These are phyloP conservation scores for Thelephora terrestris DNA, from an alignment of 1,284 basidiomycete genomes.

Conservation along the genomic window DNA sequence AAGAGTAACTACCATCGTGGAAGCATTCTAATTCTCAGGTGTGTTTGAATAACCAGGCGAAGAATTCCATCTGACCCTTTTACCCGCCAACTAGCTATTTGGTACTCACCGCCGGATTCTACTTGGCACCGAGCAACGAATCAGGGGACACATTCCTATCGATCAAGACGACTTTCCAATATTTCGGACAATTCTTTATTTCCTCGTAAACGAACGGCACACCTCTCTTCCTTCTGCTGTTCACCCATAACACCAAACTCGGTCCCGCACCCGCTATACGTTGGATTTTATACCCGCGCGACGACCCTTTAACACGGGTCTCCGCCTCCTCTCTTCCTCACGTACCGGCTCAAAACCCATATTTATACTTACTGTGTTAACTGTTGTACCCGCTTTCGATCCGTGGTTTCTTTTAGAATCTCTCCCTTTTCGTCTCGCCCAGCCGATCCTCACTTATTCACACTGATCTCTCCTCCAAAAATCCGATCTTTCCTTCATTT, in stretches of 20 bases:
- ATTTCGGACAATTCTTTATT: background rate
- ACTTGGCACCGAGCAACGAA: slow-evolving; percentile 45
- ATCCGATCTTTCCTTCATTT: too few species aligned
- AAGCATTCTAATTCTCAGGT: slow-evolving; percentile 87
- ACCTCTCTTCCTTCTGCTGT: background rate
- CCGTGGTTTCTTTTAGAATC: background rate
- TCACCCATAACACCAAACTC: background rate
- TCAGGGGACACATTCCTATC: background rate
- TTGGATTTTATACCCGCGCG: too few species aligned
- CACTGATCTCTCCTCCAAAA: too few species aligned
- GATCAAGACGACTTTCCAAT: background rate
- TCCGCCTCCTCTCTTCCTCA: background rate
- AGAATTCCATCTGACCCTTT: background rate
- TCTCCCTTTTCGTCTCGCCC: background rate
- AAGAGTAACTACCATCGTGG: slow-evolving; percentile 96
- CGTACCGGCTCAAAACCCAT: background rate
- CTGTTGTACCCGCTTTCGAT: background rate
- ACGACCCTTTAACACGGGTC: background rate
- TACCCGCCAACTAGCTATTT: slow-evolving; percentile 45
- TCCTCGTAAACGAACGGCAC: background rate
- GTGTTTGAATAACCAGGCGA: slow-evolving; percentile 12
- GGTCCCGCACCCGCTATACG: background rate
- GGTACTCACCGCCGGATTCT: slow-evolving; percentile 73
- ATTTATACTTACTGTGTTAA: background rate
- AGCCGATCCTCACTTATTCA: background rate